Conservation (phyloP, 164 flowering plant species). For the Stephania yunnanensis region DNA sequence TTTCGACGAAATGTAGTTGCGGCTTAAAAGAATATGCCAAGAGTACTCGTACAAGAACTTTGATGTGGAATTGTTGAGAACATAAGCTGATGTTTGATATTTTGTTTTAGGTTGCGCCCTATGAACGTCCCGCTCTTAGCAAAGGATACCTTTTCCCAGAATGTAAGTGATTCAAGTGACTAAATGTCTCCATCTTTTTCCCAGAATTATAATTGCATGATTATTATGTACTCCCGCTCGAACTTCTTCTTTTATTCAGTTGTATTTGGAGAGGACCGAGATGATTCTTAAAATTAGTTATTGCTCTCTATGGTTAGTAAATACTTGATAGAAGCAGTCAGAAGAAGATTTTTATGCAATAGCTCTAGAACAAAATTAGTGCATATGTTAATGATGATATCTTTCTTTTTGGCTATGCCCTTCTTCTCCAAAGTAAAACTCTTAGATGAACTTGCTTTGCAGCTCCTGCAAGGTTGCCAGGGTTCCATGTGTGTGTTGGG, state of each 20-base stretch:
- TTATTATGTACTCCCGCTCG: not conserved
- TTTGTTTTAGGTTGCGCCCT: conserved; percentile 81
- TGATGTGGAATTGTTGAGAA: not conserved
- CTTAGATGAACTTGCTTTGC: conserved; percentile 17
- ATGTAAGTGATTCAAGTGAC: conserved; percentile 36
- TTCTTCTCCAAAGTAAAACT: not conserved
- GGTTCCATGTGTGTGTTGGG: conserved; percentile 31
- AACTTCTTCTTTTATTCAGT: no score
- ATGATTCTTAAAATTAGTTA: not conserved
- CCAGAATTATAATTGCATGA: not conserved
- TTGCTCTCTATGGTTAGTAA: not conserved
- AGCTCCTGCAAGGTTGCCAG: conserved; percentile 50
- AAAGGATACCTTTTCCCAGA: conserved; percentile 94
- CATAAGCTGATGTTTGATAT: not conserved
- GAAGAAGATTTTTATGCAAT: no score
- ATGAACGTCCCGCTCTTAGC: conserved; percentile 99
- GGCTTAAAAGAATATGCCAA: no score
- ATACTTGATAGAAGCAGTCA: no score
- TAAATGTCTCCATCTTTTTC: not conserved
- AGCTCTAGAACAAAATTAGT: no score
- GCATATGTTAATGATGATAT: not conserved
- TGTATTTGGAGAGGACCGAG: no score
- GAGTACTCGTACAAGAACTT: not conserved
- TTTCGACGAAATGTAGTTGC: no score
- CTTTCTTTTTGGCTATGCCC: not conserved